phyloP scores from a whole-genome alignment of 768 basidiomycete genomes.

The Pleurotus tuoliensis region DNA sequence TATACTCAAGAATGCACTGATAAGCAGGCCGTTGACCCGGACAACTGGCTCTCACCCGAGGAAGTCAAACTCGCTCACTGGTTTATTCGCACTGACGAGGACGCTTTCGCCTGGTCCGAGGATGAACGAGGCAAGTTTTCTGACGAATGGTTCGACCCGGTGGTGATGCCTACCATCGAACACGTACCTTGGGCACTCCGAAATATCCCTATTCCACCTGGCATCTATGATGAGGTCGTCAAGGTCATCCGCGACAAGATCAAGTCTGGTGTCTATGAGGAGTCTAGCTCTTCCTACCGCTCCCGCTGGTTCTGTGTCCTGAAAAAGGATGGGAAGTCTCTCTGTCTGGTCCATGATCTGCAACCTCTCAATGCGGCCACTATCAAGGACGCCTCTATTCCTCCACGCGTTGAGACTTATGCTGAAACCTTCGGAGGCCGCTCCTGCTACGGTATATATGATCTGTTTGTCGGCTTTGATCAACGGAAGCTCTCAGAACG shows the following conservation, averaged over 20 bases:
- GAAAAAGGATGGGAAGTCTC: too few relatives aligned
- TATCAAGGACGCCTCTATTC: conserved; percentile 11
- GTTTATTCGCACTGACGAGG: too few relatives aligned
- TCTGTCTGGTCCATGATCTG: too few relatives aligned
- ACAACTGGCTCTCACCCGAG: too few relatives aligned
- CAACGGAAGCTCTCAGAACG: conserved; percentile 15
- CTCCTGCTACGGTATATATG: conserved; percentile 25
- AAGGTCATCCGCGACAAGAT: conserved; percentile 30
- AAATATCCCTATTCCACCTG: conserved; percentile 12
- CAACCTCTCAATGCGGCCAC: conserved; percentile 12
- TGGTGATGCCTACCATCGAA: neutral
- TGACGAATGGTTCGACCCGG: neutral
- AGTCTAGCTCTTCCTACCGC: conserved; percentile 31
- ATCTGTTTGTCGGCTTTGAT: conserved; percentile 34
- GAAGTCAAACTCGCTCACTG: too few relatives aligned
- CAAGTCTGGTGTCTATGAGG: conserved; percentile 35
- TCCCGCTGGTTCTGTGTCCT: conserved; percentile 19
- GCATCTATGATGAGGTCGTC: conserved; percentile 26
- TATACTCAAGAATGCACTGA: too few relatives aligned
- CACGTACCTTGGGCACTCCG: neutral
- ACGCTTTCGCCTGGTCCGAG: conserved; percentile 25
- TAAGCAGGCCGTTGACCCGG: too few relatives aligned
- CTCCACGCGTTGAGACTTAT: conserved; percentile 24
- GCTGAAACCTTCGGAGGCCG: conserved; percentile 30
- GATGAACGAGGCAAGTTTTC: conserved; percentile 16